Evolutionary conservation across 2,329 filamentous ascomycete genomes (phyloP).

Genomic region (Colletotrichum orbiculare): DNA sequence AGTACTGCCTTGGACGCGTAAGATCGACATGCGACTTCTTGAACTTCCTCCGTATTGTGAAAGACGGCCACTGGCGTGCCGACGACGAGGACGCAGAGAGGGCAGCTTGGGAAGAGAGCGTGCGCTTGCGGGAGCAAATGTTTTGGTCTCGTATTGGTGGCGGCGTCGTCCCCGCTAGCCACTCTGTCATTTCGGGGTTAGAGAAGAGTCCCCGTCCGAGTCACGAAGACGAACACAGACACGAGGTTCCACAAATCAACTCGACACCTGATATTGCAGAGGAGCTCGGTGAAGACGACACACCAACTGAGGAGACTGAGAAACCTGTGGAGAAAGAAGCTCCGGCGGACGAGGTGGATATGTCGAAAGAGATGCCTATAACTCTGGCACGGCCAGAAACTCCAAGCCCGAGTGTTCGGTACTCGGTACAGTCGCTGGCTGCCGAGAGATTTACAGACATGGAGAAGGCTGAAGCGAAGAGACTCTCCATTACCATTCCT

Average conservation of each 20-base stretch:
- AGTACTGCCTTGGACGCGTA: conserved; percentile 85
- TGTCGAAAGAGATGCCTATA: background rate
- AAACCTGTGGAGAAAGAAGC: background rate
- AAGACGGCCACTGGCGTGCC: conserved; percentile 90
- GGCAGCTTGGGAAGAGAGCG: conserved; percentile 93
- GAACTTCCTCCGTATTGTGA: conserved; percentile 89
- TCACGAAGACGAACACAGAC: conserved; percentile 28
- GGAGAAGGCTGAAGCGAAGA: conserved; percentile 20
- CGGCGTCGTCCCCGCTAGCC: conserved; percentile 79
- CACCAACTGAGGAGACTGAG: background rate
- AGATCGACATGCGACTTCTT: conserved; percentile 93
- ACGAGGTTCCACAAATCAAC: background rate
- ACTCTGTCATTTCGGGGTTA: conserved; percentile 38
- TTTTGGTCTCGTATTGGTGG: conserved; percentile 96
- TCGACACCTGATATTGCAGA: background rate
- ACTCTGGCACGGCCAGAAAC: conserved; percentile 20
- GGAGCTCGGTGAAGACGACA: too few species aligned
- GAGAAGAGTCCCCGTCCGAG: conserved; percentile 37
- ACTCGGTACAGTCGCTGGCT: conserved; percentile 15
- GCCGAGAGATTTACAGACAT: background rate
- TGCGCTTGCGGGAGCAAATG: conserved; percentile 90
- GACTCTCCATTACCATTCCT: conserved; percentile 24
- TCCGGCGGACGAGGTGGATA: conserved; percentile 5
- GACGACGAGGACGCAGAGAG: conserved; percentile 87
- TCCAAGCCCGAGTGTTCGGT: conserved; percentile 13